Conservation (phyloP, 2,329 filamentous ascomycete genomes). For the Diaporthe helianthi region DNA sequence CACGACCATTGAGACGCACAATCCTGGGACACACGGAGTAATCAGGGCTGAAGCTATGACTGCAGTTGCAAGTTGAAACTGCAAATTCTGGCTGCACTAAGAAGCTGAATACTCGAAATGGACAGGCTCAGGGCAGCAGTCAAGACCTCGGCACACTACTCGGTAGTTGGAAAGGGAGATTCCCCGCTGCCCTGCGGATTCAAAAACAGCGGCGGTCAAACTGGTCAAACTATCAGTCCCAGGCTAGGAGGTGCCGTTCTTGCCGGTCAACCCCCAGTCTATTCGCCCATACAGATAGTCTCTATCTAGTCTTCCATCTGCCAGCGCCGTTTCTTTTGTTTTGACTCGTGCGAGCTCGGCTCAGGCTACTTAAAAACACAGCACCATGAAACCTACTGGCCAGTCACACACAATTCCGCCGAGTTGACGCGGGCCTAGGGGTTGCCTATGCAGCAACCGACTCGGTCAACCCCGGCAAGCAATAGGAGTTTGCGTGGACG, state of each 20-base stretch:
- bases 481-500: not conserved
- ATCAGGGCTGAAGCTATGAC: not conserved
- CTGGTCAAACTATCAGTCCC: not conserved
- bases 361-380: not conserved
- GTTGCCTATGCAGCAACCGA: not conserved
- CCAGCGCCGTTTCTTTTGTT: not conserved
- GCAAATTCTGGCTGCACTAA: not conserved
- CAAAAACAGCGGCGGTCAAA: not conserved
- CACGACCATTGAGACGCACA: not conserved
- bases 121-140: not conserved
- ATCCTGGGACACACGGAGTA: not conserved
- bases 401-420: not conserved
- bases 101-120: not conserved
- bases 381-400: not conserved
- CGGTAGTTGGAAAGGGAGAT: not conserved
- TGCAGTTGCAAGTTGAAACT: not conserved
- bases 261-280: slow-evolving; percentile 3
- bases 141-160: not conserved
- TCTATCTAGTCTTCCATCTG: not conserved
- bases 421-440: not conserved
- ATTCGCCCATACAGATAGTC: not conserved
- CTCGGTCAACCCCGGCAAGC: not conserved
- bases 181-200: not conserved
- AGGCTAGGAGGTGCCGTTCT: slow-evolving; percentile 5
- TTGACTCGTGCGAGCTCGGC: not conserved